Percentiles rank a stretch among this genome's conserved stretches.
Conservation (phyloP, 2,329 filamentous ascomycete genomes). For the Blastomyces emzantsi region DNA sequence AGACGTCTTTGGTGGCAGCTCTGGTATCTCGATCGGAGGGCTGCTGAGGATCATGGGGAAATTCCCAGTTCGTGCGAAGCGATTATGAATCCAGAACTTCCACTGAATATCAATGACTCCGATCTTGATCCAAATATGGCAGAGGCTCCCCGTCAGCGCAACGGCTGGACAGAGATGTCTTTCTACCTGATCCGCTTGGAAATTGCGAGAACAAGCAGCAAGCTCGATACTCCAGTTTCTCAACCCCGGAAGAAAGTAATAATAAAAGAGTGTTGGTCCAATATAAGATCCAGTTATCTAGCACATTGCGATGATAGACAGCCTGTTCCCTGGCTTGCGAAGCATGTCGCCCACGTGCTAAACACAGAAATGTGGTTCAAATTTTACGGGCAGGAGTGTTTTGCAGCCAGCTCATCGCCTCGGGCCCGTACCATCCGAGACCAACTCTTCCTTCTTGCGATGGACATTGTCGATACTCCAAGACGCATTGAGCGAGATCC, state of each 20-base stretch:
- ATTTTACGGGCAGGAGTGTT: constrained; percentile 57
- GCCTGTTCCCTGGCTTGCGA: constrained; percentile 53
- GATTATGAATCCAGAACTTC: constrained; percentile 30
- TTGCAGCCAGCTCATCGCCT: constrained; percentile 15
- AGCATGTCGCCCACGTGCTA: constrained; percentile 57
- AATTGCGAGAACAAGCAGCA: constrained; percentile 31
- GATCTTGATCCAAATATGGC: constrained; percentile 36
- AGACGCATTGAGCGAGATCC: constrained; percentile 16
- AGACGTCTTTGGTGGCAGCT: constrained; percentile 36
- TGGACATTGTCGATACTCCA: constrained; percentile 55
- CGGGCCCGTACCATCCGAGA: constrained; percentile 48
- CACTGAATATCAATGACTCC: constrained; percentile 38
- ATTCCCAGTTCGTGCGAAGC: constrained; percentile 23
- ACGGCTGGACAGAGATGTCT: constrained; percentile 42
- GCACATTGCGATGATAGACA: constrained; percentile 36
- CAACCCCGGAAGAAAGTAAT: constrained; percentile 25
- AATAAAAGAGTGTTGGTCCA: constrained; percentile 40
- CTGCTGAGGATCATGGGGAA: constrained; percentile 33
- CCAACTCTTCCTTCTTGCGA: constrained; percentile 55
- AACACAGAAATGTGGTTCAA: constrained; percentile 66
- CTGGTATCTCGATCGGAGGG: constrained; percentile 31
- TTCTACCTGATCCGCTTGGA: constrained; percentile 40
- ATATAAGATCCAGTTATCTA: constrained; percentile 42
- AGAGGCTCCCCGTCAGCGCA: constrained; percentile 33
- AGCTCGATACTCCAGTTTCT: constrained; percentile 8